These are phyloP conservation scores for Ophiostoma montium DNA, from an alignment of 2,329 filamentous ascomycete genomes.

Conservation along the genomic window DNA sequence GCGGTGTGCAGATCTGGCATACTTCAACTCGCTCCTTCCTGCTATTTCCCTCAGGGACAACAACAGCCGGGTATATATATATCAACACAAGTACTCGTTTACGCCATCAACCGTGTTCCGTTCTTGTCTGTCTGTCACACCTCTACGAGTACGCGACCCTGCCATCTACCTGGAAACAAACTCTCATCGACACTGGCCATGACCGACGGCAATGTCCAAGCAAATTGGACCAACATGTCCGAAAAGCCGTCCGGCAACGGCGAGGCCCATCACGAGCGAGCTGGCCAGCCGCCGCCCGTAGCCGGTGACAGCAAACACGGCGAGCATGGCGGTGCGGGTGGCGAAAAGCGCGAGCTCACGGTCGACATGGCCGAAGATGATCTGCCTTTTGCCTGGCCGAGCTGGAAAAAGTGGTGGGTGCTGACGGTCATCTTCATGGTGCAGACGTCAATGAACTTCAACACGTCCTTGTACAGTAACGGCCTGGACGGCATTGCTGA, in stretches of 20 bases:
- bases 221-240: neutral
- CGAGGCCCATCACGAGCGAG: neutral
- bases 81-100: too few species aligned
- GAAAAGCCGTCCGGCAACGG: neutral
- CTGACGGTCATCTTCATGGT: conserved; percentile 60
- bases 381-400: conserved; percentile 47
- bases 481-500: conserved; percentile 49
- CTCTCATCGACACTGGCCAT: too few species aligned
- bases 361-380: conserved; percentile 37
- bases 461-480: conserved; percentile 61
- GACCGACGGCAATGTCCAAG: too few species aligned
- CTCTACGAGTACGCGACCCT: too few species aligned
- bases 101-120: too few species aligned
- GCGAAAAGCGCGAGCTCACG: conserved; percentile 1
- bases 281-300: neutral
- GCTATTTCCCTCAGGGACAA: too few species aligned
- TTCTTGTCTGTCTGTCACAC: too few species aligned
- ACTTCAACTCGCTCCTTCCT: too few species aligned
- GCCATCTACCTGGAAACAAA: too few species aligned
- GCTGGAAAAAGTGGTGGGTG: conserved; percentile 57
- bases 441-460: conserved; percentile 68
- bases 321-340: neutral
- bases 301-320: neutral
- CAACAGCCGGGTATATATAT: too few species aligned
- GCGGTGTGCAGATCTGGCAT: too few species aligned